These are phyloP conservation scores for Marvania coccoides DNA, from an alignment of 139 green algal species.

Conservation along the genomic window DNA sequence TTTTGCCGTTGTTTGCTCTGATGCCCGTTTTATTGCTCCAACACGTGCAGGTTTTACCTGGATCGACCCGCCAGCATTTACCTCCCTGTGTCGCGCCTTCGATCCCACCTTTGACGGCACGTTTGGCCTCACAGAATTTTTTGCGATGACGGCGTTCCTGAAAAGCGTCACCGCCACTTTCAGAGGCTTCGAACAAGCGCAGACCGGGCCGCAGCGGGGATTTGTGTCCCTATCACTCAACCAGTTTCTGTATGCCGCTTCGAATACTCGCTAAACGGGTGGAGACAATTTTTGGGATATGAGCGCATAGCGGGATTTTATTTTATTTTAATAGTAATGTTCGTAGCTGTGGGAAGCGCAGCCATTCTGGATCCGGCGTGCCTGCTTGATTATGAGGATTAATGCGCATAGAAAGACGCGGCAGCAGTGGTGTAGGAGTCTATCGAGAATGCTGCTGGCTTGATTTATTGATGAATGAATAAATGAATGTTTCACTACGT, in stretches of 20 bases:
- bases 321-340: no score
- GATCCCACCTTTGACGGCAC: not conserved
- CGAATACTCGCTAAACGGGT: not conserved
- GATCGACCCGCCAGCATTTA: not conserved
- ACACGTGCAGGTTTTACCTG: not conserved
- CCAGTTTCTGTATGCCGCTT: constrained; percentile 11
- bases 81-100: not conserved
- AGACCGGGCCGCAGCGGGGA: not conserved
- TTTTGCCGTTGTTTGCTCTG: no score
- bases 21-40: no score
- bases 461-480: no score
- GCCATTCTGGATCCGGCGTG: no score
- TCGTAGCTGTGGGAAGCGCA: no score
- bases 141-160: not conserved
- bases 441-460: no score
- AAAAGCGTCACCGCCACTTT: not conserved
- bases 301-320: not conserved
- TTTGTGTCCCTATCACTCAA: no score
- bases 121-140: constrained; percentile 4
- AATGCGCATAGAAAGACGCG: no score
- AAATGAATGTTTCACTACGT: no score
- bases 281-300: not conserved
- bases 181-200: not conserved
- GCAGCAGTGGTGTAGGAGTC: no score
- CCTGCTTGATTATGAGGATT: no score